Conservation (phyloP, 2,329 filamentous ascomycete genomes). For the Penicillium sp. region DNA sequence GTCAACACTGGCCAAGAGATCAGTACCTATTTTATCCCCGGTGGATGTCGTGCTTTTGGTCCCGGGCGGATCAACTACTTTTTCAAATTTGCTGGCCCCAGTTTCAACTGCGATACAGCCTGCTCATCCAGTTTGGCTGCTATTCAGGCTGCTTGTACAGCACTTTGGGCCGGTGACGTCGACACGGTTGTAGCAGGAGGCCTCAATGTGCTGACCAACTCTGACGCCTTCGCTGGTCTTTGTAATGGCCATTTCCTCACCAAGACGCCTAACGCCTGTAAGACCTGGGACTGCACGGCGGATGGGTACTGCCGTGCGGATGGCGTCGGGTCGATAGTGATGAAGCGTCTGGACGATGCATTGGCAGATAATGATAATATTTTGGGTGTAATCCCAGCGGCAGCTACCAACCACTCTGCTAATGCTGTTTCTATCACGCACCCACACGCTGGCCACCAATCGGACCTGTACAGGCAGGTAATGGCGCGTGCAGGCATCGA, state of each 20-base stretch:
- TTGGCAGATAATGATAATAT: slow-evolving; percentile 46
- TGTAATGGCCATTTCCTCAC: slow-evolving; percentile 48
- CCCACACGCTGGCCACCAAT: slow-evolving; percentile 38
- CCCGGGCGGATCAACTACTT: neutral
- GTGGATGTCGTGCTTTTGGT: slow-evolving; percentile 4
- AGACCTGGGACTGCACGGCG: slow-evolving; percentile 47
- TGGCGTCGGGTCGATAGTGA: slow-evolving; percentile 46
- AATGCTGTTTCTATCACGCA: slow-evolving; percentile 46
- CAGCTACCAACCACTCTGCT: slow-evolving; percentile 44
- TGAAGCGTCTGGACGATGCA: slow-evolving; percentile 54
- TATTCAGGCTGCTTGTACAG: slow-evolving; percentile 67
- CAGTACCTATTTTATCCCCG: slow-evolving; percentile 4
- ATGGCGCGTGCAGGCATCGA: slow-evolving; percentile 34
- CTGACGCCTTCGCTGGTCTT: slow-evolving; percentile 72
- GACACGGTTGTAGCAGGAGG: slow-evolving; percentile 78
- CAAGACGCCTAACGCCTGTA: slow-evolving; percentile 40
- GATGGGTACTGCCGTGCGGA: slow-evolving; percentile 57
- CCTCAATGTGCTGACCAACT: slow-evolving; percentile 68
- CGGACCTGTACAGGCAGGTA: slow-evolving; percentile 36
- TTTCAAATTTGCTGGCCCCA: slow-evolving; percentile 68
- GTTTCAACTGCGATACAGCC: slow-evolving; percentile 69
- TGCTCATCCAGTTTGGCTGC: slow-evolving; percentile 59
- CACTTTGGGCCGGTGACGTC: slow-evolving; percentile 69
- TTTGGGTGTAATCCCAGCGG: slow-evolving; percentile 42
- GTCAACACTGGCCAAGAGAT: neutral